Base-by-base conservation (phyloP, 176 grass and related monocot species). In the Eleusine indica region DNA sequence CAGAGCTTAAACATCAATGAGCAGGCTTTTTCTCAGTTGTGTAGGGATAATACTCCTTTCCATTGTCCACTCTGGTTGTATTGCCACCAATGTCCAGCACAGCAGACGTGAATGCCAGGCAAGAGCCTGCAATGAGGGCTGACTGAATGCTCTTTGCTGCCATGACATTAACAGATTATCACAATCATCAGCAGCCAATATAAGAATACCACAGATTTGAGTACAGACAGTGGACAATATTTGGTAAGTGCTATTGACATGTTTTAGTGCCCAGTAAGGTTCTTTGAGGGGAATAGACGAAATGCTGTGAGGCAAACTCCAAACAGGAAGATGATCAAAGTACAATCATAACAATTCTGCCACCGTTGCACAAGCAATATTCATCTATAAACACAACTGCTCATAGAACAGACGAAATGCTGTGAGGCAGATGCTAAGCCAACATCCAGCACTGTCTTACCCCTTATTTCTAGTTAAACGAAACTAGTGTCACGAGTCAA, bases 101-200 rank as follows among this genome's bases (percentile, higher is more conserved):
- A 49, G 91, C 89, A 41, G 93, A 94, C 73, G 93, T 94, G 70
- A 89, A 85, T 15, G 91, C 97, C 74, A 99, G 89, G 78, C 83
- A 71, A 85, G 93, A 96, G 51, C 97, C 93, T 25, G 81, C 97
- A 43, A 73, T 67, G 41, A 99, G 42, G 46, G 89, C 97, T 32
- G 83, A 86, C 73, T 87, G 83, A 70, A 99, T 96, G 91, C 84
- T 96, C 89, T 84, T 92, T 76, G 89, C 97, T 99, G 90, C 48
- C 49, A 88, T 13, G 40, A 4, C 51, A 79, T 74, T 79, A 62
- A 41, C 61, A 82, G 30, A 81, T 63, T 54, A 83, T 52, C 9
- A 22, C 5, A 68, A 35, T 28, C 8, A 83, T 62, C 18, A 39
- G 32, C 54, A 86, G 17, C 19, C 40, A 68, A 43, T 43, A 61